These are phyloP conservation scores for Fusarium fujikuroi DNA, from an alignment of 2,329 filamentous ascomycete species.

Conservation along the genomic window DNA sequence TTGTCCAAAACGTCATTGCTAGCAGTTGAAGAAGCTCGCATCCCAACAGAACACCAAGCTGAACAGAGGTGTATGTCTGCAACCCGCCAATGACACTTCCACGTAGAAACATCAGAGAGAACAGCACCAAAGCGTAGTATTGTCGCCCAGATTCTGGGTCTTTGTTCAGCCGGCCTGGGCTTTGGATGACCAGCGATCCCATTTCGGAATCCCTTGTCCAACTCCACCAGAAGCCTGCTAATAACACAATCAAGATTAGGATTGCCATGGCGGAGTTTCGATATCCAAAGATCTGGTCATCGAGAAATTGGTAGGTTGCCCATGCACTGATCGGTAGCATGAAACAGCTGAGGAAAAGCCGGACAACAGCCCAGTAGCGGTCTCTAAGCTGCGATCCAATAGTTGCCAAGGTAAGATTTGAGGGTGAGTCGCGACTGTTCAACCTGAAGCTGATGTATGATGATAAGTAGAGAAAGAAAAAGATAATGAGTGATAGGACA, in stretches of 20 bases:
- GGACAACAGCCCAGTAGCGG: conserved; percentile 61
- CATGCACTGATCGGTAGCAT: conserved; percentile 76
- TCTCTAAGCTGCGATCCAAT: conserved; percentile 52
- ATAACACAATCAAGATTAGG: conserved; percentile 36
- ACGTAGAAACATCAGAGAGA: conserved; percentile 24
- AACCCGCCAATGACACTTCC: conserved; percentile 27
- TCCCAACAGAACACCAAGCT: conserved; percentile 15
- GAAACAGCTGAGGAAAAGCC: conserved; percentile 80
- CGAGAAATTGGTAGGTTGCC: conserved; percentile 74
- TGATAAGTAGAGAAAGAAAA: conserved; percentile 69
- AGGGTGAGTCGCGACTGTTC: fast-evolving
- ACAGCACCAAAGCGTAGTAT: conserved; percentile 10
- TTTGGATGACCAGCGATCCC: conserved; percentile 4
- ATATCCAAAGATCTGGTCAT: conserved; percentile 21
- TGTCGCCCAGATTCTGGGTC: not conserved
- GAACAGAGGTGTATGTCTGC: conserved; percentile 3
- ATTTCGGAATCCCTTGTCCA: conserved; percentile 5
- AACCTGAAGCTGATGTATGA: conserved; percentile 53
- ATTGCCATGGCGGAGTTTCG: conserved; percentile 51
- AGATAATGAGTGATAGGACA: conserved; percentile 68
- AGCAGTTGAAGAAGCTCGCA: conserved; percentile 23
- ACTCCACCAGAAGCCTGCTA: conserved; percentile 45
- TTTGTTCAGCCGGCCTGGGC: too few species aligned
- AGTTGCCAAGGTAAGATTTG: not conserved
- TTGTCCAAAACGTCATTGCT: not conserved